Percentiles rank a stretch among this genome's conserved stretches.
Evolutionary conservation across 1,284 basidiomycete species (phyloP).

Genomic region (Xerocomus minutiporus): DNA sequence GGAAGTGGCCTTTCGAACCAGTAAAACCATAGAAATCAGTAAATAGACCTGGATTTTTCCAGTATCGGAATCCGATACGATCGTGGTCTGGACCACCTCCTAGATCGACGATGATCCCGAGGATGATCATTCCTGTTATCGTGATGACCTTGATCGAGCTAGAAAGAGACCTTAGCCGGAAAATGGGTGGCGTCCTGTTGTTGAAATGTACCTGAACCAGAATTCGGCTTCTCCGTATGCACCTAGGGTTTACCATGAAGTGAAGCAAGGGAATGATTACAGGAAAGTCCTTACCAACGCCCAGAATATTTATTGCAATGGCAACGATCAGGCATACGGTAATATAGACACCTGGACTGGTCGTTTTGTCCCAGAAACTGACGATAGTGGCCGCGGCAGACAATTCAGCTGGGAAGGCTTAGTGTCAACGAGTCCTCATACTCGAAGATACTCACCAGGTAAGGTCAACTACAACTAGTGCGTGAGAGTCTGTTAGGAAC

Average conservation of each 20-base stretch:
- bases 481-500: background rate
- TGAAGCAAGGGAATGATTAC: too few species aligned
- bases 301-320: conserved; percentile 56
- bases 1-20: conserved; percentile 37
- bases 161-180: background rate
- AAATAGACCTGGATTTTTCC: conserved; percentile 45
- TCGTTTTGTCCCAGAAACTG: conserved; percentile 50
- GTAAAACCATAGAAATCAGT: conserved; percentile 26
- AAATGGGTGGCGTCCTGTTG: background rate
- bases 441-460: conserved; percentile 16
- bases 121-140: conserved; percentile 42
- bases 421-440: background rate
- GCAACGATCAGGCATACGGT: conserved; percentile 58
- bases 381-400: conserved; percentile 62
- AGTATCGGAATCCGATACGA: conserved; percentile 44
- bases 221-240: conserved; percentile 55
- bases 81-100: conserved; percentile 40
- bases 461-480: conserved; percentile 19
- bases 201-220: conserved; percentile 34
- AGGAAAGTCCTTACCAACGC: conserved; percentile 37
- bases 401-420: conserved; percentile 46
- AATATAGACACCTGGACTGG: conserved; percentile 63
- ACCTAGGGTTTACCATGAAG: conserved; percentile 21
- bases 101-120: conserved; percentile 43
- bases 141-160: conserved; percentile 44